Percentiles rank a stretch among this genome's conserved stretches.
Conservation (phyloP, 1,284 basidiomycete genomes). For the Takashimella koratensis region DNA sequence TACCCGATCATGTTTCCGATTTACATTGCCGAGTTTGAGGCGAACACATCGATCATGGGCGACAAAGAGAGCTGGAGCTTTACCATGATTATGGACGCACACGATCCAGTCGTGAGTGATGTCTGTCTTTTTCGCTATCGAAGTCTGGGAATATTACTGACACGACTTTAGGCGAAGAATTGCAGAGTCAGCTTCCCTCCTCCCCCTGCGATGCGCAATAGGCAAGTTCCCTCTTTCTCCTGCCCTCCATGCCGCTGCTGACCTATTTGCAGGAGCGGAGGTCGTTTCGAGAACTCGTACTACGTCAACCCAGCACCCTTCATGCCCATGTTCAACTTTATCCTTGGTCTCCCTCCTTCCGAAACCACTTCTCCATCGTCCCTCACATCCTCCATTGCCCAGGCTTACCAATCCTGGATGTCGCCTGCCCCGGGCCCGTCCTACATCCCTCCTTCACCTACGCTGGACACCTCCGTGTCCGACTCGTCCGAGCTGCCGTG, state of each 20-base stretch:
- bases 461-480: slow-evolving; percentile 19
- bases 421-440: slow-evolving; percentile 22
- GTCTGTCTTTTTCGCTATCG: background rate
- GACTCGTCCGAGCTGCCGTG: slow-evolving; percentile 26
- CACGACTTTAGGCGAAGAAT: slow-evolving; percentile 21
- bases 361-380: background rate
- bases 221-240: slow-evolving; percentile 16
- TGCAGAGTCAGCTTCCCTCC: slow-evolving; percentile 37
- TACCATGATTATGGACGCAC: slow-evolving; percentile 43
- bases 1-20: slow-evolving; percentile 48
- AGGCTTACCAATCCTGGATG: slow-evolving; percentile 30
- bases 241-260: background rate
- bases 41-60: slow-evolving; percentile 14
- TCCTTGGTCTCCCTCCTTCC: slow-evolving; percentile 12
- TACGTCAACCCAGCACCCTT: slow-evolving; percentile 38
- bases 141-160: no score
- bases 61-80: slow-evolving; percentile 21
- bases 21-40: slow-evolving; percentile 44
- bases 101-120: slow-evolving; percentile 29
- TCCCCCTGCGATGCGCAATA: slow-evolving; percentile 25
- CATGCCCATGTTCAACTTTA: slow-evolving; percentile 23
- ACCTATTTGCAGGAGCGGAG: slow-evolving; percentile 7
- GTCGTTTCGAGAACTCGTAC: slow-evolving; percentile 30
- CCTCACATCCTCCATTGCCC: slow-evolving; percentile 9
- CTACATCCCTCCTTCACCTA: slow-evolving; percentile 26